Percentiles rank a stretch among this genome's conserved stretches.
Conservation (phyloP, 345 rosid species). For the Ailanthus altissimus region DNA sequence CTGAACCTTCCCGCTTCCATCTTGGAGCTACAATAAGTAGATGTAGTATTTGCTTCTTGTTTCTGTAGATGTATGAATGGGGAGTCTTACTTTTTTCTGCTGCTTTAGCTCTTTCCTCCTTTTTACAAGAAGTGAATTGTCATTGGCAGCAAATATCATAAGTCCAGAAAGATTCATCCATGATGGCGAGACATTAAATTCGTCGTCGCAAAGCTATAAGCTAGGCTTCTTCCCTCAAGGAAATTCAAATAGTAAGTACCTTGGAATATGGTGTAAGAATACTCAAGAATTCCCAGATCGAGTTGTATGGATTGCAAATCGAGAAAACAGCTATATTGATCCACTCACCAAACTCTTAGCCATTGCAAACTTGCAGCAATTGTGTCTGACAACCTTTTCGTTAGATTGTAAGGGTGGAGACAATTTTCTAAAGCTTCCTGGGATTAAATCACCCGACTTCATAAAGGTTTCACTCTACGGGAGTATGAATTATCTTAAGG, state of each 20-base stretch:
- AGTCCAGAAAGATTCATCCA: constrained; percentile 8
- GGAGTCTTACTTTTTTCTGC: not conserved
- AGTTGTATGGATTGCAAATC: constrained; percentile 51
- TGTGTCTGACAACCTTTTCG: not conserved
- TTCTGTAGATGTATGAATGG: not conserved
- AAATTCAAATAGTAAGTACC: constrained; percentile 31
- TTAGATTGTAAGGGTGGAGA: not conserved
- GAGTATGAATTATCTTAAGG: constrained; percentile 18
- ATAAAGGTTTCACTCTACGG: not conserved
- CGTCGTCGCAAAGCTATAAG: constrained; percentile 13
- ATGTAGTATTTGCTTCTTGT: not conserved
- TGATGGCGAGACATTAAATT: constrained; percentile 26
- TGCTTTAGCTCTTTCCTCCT: constrained; percentile 9
- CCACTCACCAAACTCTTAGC: constrained; percentile 26
- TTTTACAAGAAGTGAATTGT: not conserved
- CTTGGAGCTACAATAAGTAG: not conserved
- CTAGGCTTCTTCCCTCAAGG: constrained; percentile 35
- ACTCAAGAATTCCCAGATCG: not conserved
- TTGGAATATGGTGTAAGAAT: constrained; percentile 49
- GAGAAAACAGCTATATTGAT: constrained; percentile 32
- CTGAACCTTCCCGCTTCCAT: not conserved
- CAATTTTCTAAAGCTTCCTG: not conserved
- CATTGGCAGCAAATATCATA: constrained; percentile 21
- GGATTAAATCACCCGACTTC: constrained; percentile 11
- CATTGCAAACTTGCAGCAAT: constrained; percentile 1